phyloP scores from a whole-genome alignment of 2,329 filamentous ascomycete species.

The Xylaria sp. region DNA sequence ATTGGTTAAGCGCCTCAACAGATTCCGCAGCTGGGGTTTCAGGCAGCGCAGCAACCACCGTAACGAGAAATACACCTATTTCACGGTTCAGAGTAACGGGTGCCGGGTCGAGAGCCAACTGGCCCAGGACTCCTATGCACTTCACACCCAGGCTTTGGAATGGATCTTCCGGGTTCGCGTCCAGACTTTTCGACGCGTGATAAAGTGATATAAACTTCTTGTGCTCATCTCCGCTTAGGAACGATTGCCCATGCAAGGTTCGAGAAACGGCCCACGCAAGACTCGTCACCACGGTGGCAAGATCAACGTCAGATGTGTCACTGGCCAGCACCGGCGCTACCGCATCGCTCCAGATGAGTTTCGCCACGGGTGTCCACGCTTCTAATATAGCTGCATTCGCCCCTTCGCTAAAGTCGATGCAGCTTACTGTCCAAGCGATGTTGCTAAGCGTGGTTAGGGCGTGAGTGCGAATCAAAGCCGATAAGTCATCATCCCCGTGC shows the following conservation, averaged over 20 bases:
- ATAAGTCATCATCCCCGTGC: conserved; percentile 54
- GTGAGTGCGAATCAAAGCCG: conserved; percentile 59
- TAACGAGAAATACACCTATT: conserved; percentile 71
- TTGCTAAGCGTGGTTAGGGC: conserved; percentile 73
- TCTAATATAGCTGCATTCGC: conserved; percentile 62
- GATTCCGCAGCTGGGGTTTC: conserved; percentile 65
- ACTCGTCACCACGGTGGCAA: conserved; percentile 71
- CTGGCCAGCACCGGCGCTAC: conserved; percentile 67
- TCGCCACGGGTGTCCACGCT: conserved; percentile 65
- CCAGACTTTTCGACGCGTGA: conserved; percentile 63
- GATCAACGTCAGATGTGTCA: conserved; percentile 69
- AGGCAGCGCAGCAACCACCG: conserved; percentile 62
- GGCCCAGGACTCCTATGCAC: conserved; percentile 73
- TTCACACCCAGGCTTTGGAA: conserved; percentile 73
- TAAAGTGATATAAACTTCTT: conserved; percentile 73
- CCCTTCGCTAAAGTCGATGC: conserved; percentile 67
- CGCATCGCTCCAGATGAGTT: conserved; percentile 66
- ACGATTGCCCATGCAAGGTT: conserved; percentile 60
- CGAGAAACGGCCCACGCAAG: conserved; percentile 73
- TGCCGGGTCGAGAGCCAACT: conserved; percentile 67
- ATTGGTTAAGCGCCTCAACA: conserved; percentile 72
- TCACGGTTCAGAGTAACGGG: conserved; percentile 67
- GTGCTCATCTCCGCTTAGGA: conserved; percentile 64
- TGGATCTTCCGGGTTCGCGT: conserved; percentile 58
- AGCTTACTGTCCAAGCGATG: conserved; percentile 72